Base-by-base conservation (phyloP, 192 early-diverging fungal species). In the Dimargaris cristalligena region DNA sequence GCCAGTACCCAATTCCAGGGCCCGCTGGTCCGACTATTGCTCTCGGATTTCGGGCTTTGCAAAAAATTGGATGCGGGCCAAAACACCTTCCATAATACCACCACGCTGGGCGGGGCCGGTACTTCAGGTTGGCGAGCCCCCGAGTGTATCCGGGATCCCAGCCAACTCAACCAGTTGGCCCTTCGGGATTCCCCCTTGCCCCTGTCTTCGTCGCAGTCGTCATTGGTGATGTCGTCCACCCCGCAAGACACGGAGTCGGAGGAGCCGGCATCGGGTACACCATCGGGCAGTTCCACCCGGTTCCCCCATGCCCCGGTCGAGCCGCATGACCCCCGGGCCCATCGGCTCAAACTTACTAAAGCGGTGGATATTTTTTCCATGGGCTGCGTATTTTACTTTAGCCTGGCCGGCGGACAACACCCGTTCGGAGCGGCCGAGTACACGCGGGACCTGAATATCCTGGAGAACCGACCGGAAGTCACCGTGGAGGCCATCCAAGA, bases 71-170 rank as follows among this genome's bases (percentile, higher is more conserved):
- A 91, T 48, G 90, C 88, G 45, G 90, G 93, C 62, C 89, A 94
- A 61, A 89, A 84, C 52, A 89, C 86, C 48, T 97, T 99, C 74
- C 84, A 91, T 64, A 91, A 94, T 66, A 99, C 95, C 0, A 64
- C 82, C 8, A 69, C 83, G 34, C 65, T 80, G 62, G 83, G 83
- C 57, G 71, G 76, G 26, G 6, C 49, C 47, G 44, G 95, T 20
- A 99, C 95, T 0, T 77, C 92, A 51, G 95, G 95, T 10, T 99
- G 95, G 95, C 77, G 95, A 14, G 95, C 95, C 1, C 91, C 94
- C 6, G 95, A 99, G 71, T 84, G 77, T 64, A 70, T 89, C 63
- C 78, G 65, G 62, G 72, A 68, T 29, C 69, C 68, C 4, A 62
- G 51, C 33, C 58, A 63, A 30, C 51, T 2, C 52, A 48, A 57